These are phyloP conservation scores for Exophiala sp. DNA, from an alignment of 2,329 filamentous ascomycete genomes.

Conservation along the genomic window DNA sequence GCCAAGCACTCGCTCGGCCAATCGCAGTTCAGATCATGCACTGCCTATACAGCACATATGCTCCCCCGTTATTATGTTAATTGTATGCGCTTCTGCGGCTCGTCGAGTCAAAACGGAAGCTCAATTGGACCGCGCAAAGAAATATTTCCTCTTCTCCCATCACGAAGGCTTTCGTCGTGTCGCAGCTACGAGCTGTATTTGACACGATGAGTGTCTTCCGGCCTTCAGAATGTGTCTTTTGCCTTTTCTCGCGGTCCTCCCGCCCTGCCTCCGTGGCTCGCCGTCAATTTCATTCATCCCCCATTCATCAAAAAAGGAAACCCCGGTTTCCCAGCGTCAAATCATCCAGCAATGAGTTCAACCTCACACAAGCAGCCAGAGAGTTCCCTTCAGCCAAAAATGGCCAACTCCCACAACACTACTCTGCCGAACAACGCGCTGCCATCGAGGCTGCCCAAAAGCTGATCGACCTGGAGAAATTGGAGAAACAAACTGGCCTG, in stretches of 20 bases:
- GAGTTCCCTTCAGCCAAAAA: conserved; percentile 14
- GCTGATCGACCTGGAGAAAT: conserved; percentile 66
- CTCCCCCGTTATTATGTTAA: neutral
- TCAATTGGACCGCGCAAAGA: conserved; percentile 6
- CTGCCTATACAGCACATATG: neutral
- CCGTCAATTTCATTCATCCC: conserved; percentile 46
- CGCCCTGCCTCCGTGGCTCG: conserved; percentile 40
- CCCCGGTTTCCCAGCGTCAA: conserved; percentile 39
- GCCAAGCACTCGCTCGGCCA: conserved; percentile 1
- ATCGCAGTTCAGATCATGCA: neutral
- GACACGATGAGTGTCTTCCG: conserved; percentile 46
- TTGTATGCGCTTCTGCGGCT: neutral
- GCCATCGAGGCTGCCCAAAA: conserved; percentile 76
- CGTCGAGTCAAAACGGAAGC: conserved; percentile 2
- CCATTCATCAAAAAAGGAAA: conserved; percentile 34
- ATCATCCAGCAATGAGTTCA: conserved; percentile 32
- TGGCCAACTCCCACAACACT: conserved; percentile 43
- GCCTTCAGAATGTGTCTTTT: conserved; percentile 47
- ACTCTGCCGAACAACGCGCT: conserved; percentile 73
- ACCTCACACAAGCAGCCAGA: conserved; percentile 12
- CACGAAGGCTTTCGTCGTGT: neutral
- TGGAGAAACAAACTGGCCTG: conserved; percentile 56
- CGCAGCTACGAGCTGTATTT: conserved; percentile 11
- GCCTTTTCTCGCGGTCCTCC: conserved; percentile 41
- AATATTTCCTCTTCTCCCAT: conserved; percentile 4